Base-by-base conservation (phyloP, 805 yeast species). In the Martiniozyma abietophila region DNA sequence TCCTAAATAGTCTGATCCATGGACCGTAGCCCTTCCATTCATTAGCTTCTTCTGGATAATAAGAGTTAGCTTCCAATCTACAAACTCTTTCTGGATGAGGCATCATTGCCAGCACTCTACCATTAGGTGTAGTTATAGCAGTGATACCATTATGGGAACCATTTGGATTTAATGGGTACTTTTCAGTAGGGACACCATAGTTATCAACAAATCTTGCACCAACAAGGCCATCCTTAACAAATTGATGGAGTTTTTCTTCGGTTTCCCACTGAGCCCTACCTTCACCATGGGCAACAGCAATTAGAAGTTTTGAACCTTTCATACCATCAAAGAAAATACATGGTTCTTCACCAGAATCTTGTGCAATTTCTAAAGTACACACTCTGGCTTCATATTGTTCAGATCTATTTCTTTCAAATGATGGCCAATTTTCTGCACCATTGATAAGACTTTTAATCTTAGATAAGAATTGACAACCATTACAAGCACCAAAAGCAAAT, bases 221-320 rank as follows among this genome's bases (percentile, higher is more conserved):
- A 28, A 74, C 69, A 42, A 80, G 66, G 12, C 73, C 74, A 35
- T 62, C 57, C 15, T 61, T 48, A 39, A 65, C 62, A 53, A 86
- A 79, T 8, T 55, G 51, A 22, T 62, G 59, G 42, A 71, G 57
- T 39, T 67, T 62, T 18, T 59, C 65, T 8, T 59, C 64, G 20
- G 58, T 41, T 28, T 62, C 50, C 57, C 89, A 92, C 27, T 67
- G 60, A 10, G 96, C 97, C 49, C 84, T 74, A 50, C 98, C 98
- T 65, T 92, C 98, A 48, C 98, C 98, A 55, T 92, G 98, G 4
- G 98, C 98, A 46, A 92, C 97, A 15, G 94, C 96, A 61, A 92
- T 85, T 35, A 98, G 98, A 50, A 92, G 61, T 50, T 76, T 75
- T 6, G 96, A 84, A n/a, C 96, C 95, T 50, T 76, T 71, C 97